Conservation (phyloP, 768 basidiomycete species). For the Naganishia vishniacii region DNA sequence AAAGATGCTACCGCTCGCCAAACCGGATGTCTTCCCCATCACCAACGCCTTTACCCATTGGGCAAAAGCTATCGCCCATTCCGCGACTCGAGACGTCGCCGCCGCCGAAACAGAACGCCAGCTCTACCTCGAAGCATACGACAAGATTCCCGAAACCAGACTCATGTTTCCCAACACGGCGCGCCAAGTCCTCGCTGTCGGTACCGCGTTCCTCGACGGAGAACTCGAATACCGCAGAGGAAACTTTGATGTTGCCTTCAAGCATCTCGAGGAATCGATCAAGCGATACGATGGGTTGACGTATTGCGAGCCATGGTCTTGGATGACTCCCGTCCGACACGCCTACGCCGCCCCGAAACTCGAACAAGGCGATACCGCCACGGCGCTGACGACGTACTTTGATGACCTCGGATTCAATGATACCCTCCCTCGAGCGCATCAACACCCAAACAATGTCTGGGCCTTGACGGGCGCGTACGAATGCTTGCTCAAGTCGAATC, state of each 20-base stretch:
- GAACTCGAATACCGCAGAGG: slow-evolving; percentile 41
- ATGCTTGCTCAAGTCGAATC: slow-evolving; percentile 33
- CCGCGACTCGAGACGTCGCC: slow-evolving; percentile 28
- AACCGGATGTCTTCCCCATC: slow-evolving; percentile 30
- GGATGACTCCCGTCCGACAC: slow-evolving; percentile 41
- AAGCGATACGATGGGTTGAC: slow-evolving; percentile 31
- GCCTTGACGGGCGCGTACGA: slow-evolving; percentile 40
- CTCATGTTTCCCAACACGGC: slow-evolving; percentile 36
- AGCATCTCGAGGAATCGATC: slow-evolving; percentile 34
- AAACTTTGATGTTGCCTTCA: slow-evolving; percentile 36
- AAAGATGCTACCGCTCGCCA: slow-evolving; percentile 11
- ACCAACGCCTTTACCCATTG: slow-evolving; percentile 32
- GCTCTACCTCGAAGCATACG: slow-evolving; percentile 21
- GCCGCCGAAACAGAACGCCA: slow-evolving; percentile 29
- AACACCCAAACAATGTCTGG: slow-evolving; percentile 45
- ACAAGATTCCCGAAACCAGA: slow-evolving; percentile 27
- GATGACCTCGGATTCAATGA: slow-evolving; percentile 37
- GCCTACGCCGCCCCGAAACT: slow-evolving; percentile 38
- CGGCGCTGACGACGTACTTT: slow-evolving; percentile 33
- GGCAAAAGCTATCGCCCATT: slow-evolving; percentile 34
- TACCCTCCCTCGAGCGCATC: slow-evolving; percentile 31
- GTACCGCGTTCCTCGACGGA: slow-evolving; percentile 35
- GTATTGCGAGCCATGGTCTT: slow-evolving; percentile 41
- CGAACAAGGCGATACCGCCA: slow-evolving; percentile 35
- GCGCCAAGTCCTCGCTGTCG: slow-evolving; percentile 31